These are phyloP conservation scores for Aquilaria malaccensis DNA, from an alignment of 345 rosid genomes.

Conservation along the genomic window DNA sequence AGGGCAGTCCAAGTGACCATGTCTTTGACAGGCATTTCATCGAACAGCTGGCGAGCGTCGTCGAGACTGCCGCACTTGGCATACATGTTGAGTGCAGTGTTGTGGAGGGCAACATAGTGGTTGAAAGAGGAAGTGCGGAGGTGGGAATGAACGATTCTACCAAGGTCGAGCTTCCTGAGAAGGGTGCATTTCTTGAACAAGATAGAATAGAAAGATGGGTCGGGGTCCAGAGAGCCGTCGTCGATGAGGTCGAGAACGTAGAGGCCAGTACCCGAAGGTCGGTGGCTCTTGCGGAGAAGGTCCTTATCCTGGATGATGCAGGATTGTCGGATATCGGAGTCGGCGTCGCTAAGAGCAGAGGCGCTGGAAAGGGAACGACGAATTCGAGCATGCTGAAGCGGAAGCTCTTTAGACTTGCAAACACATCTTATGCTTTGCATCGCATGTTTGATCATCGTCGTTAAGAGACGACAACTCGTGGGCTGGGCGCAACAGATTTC, in stretches of 20 bases:
- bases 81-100: slow-evolving; percentile 27
- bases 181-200: slow-evolving; percentile 35
- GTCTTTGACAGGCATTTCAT: slow-evolving; percentile 31
- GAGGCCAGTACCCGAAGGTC: slow-evolving; percentile 25
- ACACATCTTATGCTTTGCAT: background rate
- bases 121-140: slow-evolving; percentile 20
- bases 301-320: slow-evolving; percentile 23
- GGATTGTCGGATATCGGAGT: background rate
- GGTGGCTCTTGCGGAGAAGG: slow-evolving; percentile 23
- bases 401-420: background rate
- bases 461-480: too few species aligned
- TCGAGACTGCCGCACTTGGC: slow-evolving; percentile 31
- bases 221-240: slow-evolving; percentile 24
- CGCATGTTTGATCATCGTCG: background rate
- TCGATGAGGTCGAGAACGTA: slow-evolving; percentile 39
- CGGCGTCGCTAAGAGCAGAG: background rate
- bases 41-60: slow-evolving; percentile 30
- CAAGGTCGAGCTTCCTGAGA: slow-evolving; percentile 22
- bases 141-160: slow-evolving; percentile 31
- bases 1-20: slow-evolving; percentile 42
- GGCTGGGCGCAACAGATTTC: too few species aligned
- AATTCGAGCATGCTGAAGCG: background rate
- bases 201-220: slow-evolving; percentile 22
- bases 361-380: slow-evolving; percentile 5
- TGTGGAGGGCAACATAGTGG: slow-evolving; percentile 25